Base-by-base conservation (phyloP, 352 stramenopile genomes). In the Phytophthora lateralis region DNA sequence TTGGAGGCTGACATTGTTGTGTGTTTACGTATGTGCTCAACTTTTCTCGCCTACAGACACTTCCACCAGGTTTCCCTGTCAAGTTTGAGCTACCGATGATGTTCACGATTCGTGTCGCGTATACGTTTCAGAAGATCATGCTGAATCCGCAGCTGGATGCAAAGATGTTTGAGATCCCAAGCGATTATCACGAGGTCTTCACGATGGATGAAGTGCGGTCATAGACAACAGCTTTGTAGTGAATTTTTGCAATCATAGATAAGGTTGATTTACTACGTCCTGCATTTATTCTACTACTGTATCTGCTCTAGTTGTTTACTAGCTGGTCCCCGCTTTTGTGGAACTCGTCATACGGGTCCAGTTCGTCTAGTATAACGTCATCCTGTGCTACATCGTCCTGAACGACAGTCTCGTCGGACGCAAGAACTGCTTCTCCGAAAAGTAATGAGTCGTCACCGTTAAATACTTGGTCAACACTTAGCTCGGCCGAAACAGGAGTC, bases 21-120 rank as follows among this genome's bases (percentile, higher is more conserved):
- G 30, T 20, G 1, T 35, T 47, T 41, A 14, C 11, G 34, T 45
- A 18, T 55, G 21, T 41, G 14, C 34, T 12, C 14, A 41, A 41
- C 34, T 0, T 17, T 18, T 17, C 34, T 50, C 21, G 47, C 45
- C 17, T 54, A 6, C 29, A 93, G 84, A 92, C 81, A 83, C 71
- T 94, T n/a, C 85, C 85, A 4, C 76, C 82, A 14, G 85, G 85
- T 0, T 94, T 92, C 55, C 85, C 85, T 14, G 80, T 91, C 32
- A 85, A 86, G 49, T 94, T 94, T 59, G 82, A 94, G 42, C 51
- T 94, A 39, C 85, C 85, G 7, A 91, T 92, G 78, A 84, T 91
- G 71, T 89, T 92, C 50, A 94, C 82, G 2, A 74, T 94, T 9
- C 81, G 80, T 34, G 78, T 82, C n/a, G 84, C 82, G 14, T 94